These are phyloP conservation scores for Euphorbia schlechtendalii DNA, from an alignment of 441 rosid species.

Conservation along the genomic window DNA sequence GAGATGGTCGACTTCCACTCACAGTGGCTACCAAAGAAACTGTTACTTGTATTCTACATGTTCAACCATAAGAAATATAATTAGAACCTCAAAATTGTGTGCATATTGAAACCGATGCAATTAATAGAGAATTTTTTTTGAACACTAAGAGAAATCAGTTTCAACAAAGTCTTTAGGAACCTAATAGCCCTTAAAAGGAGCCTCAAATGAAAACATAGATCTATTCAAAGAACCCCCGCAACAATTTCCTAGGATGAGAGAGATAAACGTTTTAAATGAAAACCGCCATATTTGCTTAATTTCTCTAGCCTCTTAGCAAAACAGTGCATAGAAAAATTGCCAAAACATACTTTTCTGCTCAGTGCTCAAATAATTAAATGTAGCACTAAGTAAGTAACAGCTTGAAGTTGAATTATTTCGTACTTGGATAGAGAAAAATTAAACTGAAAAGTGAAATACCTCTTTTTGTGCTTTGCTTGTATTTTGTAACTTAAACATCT, in stretches of 20 bases:
- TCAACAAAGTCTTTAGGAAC: not conserved
- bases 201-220: no score
- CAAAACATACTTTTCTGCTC: not conserved
- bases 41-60: constrained; percentile 67
- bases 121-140: constrained; percentile 7
- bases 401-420: not conserved
- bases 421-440: not conserved
- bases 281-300: not conserved
- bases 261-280: not conserved
- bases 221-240: not conserved
- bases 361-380: not conserved
- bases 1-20: constrained; percentile 48
- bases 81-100: constrained; percentile 18
- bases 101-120: constrained; percentile 9
- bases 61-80: constrained; percentile 18
- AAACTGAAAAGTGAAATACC: constrained; percentile 35
- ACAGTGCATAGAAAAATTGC: not conserved
- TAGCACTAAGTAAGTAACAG: not conserved
- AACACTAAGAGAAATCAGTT: constrained; percentile 8
- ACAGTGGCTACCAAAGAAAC: constrained; percentile 44
- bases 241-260: not conserved
- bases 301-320: not conserved
- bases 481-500: constrained; percentile 80
- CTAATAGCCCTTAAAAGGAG: not conserved
- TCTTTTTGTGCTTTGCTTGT: constrained; percentile 63